Conservation (phyloP, 768 basidiomycete species). For the Tylopilus rubrobrunneus region DNA sequence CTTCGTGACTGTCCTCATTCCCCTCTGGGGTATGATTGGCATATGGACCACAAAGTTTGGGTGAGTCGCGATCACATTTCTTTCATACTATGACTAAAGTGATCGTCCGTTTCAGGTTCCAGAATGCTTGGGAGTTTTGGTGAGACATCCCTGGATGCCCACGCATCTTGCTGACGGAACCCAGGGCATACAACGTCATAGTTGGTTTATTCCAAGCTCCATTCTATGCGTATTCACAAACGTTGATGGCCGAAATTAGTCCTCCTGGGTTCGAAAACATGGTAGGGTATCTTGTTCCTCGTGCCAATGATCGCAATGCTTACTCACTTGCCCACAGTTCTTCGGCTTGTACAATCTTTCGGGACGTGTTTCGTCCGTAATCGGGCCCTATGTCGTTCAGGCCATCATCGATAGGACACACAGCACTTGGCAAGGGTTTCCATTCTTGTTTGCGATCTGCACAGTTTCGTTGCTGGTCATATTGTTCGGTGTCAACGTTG, state of each 20-base stretch:
- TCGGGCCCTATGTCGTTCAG: constrained; percentile 83
- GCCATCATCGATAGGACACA: constrained; percentile 72
- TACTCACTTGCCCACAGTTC: constrained; percentile 44
- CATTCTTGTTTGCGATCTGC: constrained; percentile 77
- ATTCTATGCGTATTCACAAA: constrained; percentile 83
- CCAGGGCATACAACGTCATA: constrained; percentile 73
- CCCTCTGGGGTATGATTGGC: constrained; percentile 84
- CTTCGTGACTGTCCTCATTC: constrained; percentile 70
- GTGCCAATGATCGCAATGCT: background rate
- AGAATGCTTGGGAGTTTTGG: constrained; percentile 89
- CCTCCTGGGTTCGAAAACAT: constrained; percentile 87
- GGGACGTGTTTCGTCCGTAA: constrained; percentile 79
- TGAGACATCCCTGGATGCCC: constrained; percentile 23
- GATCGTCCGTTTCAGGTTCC: constrained; percentile 44
- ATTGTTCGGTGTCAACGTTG: too few species aligned
- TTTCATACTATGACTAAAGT: constrained; percentile 18
- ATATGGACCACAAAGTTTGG: constrained; percentile 77
- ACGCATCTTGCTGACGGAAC: background rate
- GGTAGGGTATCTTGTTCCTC: constrained; percentile 28
- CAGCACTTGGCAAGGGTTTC: constrained; percentile 80
- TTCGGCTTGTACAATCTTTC: constrained; percentile 86
- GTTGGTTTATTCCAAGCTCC: constrained; percentile 84
- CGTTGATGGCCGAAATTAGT: constrained; percentile 86
- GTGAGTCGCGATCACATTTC: constrained; percentile 39
- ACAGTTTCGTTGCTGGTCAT: constrained; percentile 52